A percentile compares a stretch with the other conserved stretches of the same genome.
These are phyloP conservation scores for Candida tibetensis DNA, from an alignment of 805 yeast genomes.

Conservation along the genomic window DNA sequence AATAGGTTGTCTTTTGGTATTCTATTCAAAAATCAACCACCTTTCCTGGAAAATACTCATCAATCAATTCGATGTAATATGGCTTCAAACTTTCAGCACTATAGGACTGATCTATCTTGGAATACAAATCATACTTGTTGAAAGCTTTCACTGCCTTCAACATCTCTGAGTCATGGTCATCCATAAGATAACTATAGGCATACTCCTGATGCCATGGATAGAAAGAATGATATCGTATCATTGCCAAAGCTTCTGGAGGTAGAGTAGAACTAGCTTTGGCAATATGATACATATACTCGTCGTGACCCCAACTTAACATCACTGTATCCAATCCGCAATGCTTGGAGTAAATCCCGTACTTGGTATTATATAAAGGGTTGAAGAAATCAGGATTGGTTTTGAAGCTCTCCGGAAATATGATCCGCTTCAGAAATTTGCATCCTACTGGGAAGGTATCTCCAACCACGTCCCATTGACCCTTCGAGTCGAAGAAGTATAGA, in stretches of 20 bases:
- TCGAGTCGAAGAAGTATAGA: conserved; percentile 64
- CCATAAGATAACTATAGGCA: conserved; percentile 64
- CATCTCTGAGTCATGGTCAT: conserved; percentile 58
- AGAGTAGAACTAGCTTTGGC: conserved; percentile 62
- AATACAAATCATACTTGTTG: conserved; percentile 66
- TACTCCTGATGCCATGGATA: conserved; percentile 76
- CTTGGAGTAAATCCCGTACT: conserved; percentile 62
- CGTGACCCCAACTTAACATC: conserved; percentile 78
- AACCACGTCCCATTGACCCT: conserved; percentile 80
- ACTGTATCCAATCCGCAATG: conserved; percentile 68
- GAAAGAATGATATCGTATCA: conserved; percentile 73
- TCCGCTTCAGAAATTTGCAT: conserved; percentile 57
- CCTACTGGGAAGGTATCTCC: conserved; percentile 81
- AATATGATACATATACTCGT: conserved; percentile 72
- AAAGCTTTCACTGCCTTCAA: conserved; percentile 62
- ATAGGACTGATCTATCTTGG: conserved; percentile 51
- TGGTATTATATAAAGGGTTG: conserved; percentile 63
- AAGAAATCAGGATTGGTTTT: conserved; percentile 56
- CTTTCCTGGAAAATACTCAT: conserved; percentile 61
- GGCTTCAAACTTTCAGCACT: conserved; percentile 51
- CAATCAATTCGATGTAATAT: conserved; percentile 60
- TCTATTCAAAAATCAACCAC: conserved; percentile 49
- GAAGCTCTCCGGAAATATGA: conserved; percentile 60
- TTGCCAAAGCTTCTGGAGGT: conserved; percentile 66
- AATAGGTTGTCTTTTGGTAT: too few species aligned